phyloP scores from a whole-genome alignment of 208 protist genomes.

The Crithidia thermophila region DNA sequence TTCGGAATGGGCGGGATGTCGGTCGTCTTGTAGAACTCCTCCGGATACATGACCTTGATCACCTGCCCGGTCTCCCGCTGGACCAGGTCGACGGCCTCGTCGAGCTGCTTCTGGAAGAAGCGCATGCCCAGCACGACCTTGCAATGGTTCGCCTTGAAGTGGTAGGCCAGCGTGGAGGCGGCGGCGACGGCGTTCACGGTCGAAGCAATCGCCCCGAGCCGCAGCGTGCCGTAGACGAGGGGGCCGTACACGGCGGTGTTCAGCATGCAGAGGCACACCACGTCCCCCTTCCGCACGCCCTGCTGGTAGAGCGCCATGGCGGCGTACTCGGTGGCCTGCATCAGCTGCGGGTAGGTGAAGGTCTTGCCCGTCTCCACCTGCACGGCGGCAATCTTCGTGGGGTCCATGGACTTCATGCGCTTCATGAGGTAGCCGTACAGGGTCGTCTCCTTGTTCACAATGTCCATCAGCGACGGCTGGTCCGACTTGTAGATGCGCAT shows the following conservation, averaged over 20 bases:
- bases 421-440: slow-evolving; percentile 40
- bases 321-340: slow-evolving; percentile 25
- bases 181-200: slow-evolving; percentile 38
- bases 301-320: slow-evolving; percentile 41
- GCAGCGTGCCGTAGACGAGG: slow-evolving; percentile 43
- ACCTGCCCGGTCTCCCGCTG: slow-evolving; percentile 31
- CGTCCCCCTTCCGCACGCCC: slow-evolving; percentile 48
- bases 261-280: slow-evolving; percentile 35
- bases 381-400: slow-evolving; percentile 24
- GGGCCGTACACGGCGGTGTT: slow-evolving; percentile 42
- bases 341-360: slow-evolving; percentile 35
- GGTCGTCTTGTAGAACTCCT: slow-evolving; percentile 32
- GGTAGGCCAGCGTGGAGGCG: slow-evolving; percentile 36
- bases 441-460: slow-evolving; percentile 22
- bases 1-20: slow-evolving; percentile 29
- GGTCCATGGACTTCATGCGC: slow-evolving; percentile 24
- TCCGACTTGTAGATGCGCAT: slow-evolving; percentile 42
- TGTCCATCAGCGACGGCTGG: slow-evolving; percentile 25
- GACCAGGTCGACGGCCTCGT: slow-evolving; percentile 36
- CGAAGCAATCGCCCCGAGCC: slow-evolving; percentile 35
- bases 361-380: slow-evolving; percentile 40
- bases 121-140: slow-evolving; percentile 42
- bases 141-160: slow-evolving; percentile 32
- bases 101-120: slow-evolving; percentile 38
- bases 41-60: slow-evolving; percentile 36